Base-by-base conservation (phyloP, 1,284 basidiomycete genomes). In the Xerocomus minutiporus region DNA sequence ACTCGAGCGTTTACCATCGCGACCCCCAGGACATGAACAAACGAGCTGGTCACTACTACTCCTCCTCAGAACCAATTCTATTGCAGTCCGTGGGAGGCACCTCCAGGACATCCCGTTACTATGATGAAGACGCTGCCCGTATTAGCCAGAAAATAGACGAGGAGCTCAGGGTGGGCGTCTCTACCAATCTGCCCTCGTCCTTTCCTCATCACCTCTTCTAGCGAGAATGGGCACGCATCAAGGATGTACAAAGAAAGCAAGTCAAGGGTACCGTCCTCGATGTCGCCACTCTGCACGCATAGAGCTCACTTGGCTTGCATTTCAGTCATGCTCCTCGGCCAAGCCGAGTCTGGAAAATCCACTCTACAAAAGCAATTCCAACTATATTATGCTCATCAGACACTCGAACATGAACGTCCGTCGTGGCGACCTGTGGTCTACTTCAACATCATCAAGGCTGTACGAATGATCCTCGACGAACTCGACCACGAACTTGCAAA, bases 351-450 rank as follows among this genome's bases (percentile, higher is more conserved):
- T 35, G 87, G 87, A 47, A 90, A 89, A 67, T 87, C 85, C 0
- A 88, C 87, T 1, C 74, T 90, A 8, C 85, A 86, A 62, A 89
- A 88, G 60, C 86, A 91, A 68, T 88, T 91, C 62, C 88, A 91
- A 63, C 75, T 91, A 1, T 84, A 83, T 68, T 88, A 90, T 61
- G 81, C 86, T 2, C 83, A 84, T 7, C 75, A 81, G 53, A 73
- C 81, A 1, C 75, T 91, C 43, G 86, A 91, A 54, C 69, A 73
- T 52, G 84, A 87, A 68, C 81, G 84, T 20, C 81, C 84, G 0
- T 80, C 79, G 15, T 91, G 88, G 88, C 78, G 81, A 26, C 84
- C 86, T 2, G 82, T 89, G 48, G 86, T 91, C 28, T 88, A 86
- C 71, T 83, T 87, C 72, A 90, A 90, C 71, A 75, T 90, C 60